Percentiles rank a stretch among this genome's conserved stretches.
Conservation (phyloP, 2,329 filamentous ascomycete species). For the Zymoseptoria passerinii region DNA sequence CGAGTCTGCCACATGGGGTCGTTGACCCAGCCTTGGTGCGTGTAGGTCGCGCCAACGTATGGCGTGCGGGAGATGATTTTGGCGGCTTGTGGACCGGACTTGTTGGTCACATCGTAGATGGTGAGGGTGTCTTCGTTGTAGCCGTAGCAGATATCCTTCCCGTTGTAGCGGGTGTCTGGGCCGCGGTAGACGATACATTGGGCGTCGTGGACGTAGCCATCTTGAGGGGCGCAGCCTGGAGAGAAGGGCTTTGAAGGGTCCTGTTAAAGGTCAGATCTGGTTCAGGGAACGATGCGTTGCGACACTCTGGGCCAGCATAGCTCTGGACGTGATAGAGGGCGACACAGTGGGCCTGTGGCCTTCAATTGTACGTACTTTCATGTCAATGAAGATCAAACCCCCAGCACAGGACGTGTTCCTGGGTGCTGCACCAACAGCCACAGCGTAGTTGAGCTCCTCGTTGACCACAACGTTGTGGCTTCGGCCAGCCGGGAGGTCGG, state of each 20-base stretch:
- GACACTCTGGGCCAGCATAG: no score
- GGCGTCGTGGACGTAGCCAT: conserved; percentile 51
- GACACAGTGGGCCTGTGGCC: no score
- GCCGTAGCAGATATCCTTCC: conserved; percentile 44
- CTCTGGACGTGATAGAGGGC: no score
- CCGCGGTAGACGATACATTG: conserved; percentile 46
- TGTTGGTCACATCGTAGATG: conserved; percentile 40
- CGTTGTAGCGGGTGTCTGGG: conserved; percentile 38
- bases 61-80: conserved; percentile 42
- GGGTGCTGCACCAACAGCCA: conserved; percentile 35
- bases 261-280: no score
- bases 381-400: conserved; percentile 48
- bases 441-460: conserved; percentile 42
- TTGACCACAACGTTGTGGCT: conserved; percentile 48
- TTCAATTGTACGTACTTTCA: no score
- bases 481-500: conserved; percentile 10
- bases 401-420: conserved; percentile 38
- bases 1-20: conserved; percentile 35
- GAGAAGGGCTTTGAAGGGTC: conserved; percentile 44
- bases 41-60: conserved; percentile 44
- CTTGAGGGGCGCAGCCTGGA: conserved; percentile 43
- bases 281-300: no score
- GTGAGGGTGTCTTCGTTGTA: conserved; percentile 45
- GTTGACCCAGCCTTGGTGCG: conserved; percentile 48
- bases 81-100: conserved; percentile 20